Conservation (phyloP, 2,329 filamentous ascomycete species). For the Calycina herbarum region DNA sequence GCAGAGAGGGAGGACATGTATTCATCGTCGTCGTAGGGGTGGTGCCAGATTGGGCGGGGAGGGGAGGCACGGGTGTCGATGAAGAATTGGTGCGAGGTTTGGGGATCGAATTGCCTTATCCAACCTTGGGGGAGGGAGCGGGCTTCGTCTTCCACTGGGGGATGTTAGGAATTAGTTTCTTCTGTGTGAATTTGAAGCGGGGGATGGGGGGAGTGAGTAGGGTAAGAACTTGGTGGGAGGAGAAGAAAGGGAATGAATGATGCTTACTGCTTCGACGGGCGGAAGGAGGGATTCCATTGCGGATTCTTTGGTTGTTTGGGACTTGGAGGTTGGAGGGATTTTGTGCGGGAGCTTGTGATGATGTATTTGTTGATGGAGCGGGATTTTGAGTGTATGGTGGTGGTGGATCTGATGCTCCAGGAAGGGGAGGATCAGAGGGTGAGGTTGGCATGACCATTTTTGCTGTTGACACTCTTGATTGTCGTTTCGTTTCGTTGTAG, state of each 20-base stretch:
- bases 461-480: background rate
- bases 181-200: too few species aligned
- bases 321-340: constrained; percentile 27
- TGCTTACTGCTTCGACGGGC: constrained; percentile 43
- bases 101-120: constrained; percentile 55
- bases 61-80: constrained; percentile 63
- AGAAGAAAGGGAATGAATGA: too few species aligned
- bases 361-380: background rate
- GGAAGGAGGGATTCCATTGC: constrained; percentile 54
- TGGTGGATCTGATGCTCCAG: constrained; percentile 29
- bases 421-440: background rate
- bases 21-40: constrained; percentile 59
- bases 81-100: constrained; percentile 60
- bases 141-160: constrained; percentile 55
- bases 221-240: too few species aligned
- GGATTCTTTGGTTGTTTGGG: constrained; percentile 35
- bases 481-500: background rate
- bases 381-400: constrained; percentile 38
- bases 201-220: too few species aligned
- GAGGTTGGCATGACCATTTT: constrained; percentile 3
- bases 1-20: constrained; percentile 50
- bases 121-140: constrained; percentile 56
- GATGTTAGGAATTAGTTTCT: too few species aligned
- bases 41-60: constrained; percentile 59
- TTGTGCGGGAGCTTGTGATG: constrained; percentile 27